Evolutionary conservation across 768 basidiomycete species (phyloP).

Genomic region (Mycena belliarum): DNA sequence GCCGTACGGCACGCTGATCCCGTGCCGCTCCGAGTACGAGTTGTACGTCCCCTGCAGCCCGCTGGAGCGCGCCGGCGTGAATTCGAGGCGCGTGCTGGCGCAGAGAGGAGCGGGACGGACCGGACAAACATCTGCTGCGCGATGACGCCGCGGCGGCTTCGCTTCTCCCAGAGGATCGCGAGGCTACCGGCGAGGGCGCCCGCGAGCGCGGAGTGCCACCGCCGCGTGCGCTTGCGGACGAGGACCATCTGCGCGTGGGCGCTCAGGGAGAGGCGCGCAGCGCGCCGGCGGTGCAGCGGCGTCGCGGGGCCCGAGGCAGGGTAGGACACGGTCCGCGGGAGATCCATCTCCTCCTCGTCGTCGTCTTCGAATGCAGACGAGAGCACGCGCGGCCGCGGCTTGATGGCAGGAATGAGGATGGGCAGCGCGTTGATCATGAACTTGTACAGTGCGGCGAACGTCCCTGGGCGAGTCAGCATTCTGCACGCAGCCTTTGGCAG

Average conservation of each 20-base stretch:
- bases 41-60: constrained; percentile 75
- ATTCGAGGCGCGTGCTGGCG: no score
- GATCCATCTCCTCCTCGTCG: constrained; percentile 20
- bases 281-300: constrained; percentile 27
- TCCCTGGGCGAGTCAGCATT: constrained; percentile 41
- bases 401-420: constrained; percentile 56
- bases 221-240: constrained; percentile 63
- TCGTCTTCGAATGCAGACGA: constrained; percentile 30
- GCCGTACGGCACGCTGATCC: constrained; percentile 17
- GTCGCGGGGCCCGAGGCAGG: constrained; percentile 15
- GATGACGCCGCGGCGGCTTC: constrained; percentile 60
- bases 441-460: constrained; percentile 80
- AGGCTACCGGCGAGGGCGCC: constrained; percentile 74
- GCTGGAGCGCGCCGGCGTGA: constrained; percentile 31
- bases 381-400: constrained; percentile 19
- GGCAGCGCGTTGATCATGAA: constrained; percentile 77
- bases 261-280: constrained; percentile 59
- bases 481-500: background rate
- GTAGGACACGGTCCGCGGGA: background rate
- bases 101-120: constrained; percentile 37
- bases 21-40: constrained; percentile 39
- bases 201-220: constrained; percentile 82
- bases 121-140: constrained; percentile 90
- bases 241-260: constrained; percentile 64
- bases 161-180: constrained; percentile 78